These are phyloP conservation scores for Candida golubevii DNA, from an alignment of 805 yeast species.

Conservation along the genomic window DNA sequence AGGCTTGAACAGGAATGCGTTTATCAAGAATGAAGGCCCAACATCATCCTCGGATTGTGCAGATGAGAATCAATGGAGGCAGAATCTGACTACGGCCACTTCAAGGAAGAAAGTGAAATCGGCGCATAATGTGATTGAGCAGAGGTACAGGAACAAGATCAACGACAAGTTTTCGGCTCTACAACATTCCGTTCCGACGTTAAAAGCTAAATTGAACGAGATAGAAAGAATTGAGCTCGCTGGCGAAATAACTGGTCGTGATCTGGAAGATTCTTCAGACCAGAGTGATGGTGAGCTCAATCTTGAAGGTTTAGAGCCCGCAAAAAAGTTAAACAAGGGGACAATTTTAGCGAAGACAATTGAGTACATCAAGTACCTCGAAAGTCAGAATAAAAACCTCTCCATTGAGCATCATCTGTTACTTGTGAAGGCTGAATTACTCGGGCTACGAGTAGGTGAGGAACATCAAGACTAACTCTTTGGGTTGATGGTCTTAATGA, in stretches of 20 bases:
- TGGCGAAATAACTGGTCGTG: conserved; percentile 10
- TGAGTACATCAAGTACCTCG: conserved; percentile 73
- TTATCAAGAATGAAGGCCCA: not conserved
- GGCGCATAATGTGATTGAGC: conserved; percentile 41
- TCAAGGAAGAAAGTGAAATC: conserved; percentile 20
- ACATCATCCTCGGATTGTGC: not conserved
- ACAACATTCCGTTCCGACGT: conserved; percentile 37
- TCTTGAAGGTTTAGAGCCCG: conserved; percentile 73
- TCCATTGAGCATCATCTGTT: conserved; percentile 51
- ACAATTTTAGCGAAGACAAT: conserved; percentile 73
- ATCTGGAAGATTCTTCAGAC: conserved; percentile 2
- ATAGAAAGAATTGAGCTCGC: conserved; percentile 7
- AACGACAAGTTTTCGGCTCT: conserved; percentile 38
- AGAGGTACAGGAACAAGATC: conserved; percentile 40
- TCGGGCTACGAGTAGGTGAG: conserved; percentile 21
- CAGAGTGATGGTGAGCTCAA: conserved; percentile 41
- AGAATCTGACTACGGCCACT: no score
- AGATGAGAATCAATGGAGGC: not conserved
- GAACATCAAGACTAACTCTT: no score
- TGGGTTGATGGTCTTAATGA: no score
- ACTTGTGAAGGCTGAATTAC: conserved; percentile 30
- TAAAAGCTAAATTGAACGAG: conserved; percentile 27
- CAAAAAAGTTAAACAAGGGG: conserved; percentile 72
- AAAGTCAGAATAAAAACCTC: conserved; percentile 51
- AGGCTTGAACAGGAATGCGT: no score